Base-by-base conservation (phyloP, 805 yeast genomes). In the Dipodascus albidus region DNA sequence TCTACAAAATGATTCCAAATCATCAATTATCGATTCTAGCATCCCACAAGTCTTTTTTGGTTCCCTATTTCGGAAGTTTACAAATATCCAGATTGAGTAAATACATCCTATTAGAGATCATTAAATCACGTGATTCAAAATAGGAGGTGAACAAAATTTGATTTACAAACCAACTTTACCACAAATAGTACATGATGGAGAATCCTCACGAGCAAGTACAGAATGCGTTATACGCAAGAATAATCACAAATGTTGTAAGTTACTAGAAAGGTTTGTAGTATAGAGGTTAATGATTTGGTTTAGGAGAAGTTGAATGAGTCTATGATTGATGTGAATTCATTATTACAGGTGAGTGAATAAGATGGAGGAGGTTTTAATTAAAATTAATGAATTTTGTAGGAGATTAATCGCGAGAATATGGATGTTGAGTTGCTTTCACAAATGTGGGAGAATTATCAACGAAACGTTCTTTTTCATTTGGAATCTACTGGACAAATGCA, bases 121-220 rank as follows among this genome's bases (percentile, higher is more conserved):
- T 27, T 27, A 6, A 11, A 27, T 27, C 33, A 27, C 33, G 33
- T 27, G 33, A 27, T 6, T 11, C 6, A 11, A 27, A 11, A 27
- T 27, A 27, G n/a, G n/a, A n/a, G n/a, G n/a, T n/a, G n/a, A n/a
- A n/a, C n/a, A n/a, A n/a, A n/a, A n/a, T n/a, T n/a, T n/a, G n/a
- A n/a, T n/a, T n/a, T n/a, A n/a, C n/a, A n/a, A n/a, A 27, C 33
- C 11, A 27, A 6, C 11, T 27, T 11, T 11, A 27, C 33, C 33
- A 27, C 33, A 27, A 11, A 27, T 27, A 6, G 33, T 14, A 6
- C 9, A 38, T 19, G 20, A 85, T 86, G 95, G 88, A 86, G 67
- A 87, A 86, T 61, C 96, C 96, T 2, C 90, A 87, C 62, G 90
- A 85, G 61, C 85, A 83, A 63, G 85, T 79, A 3, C 96, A 87